A percentile compares a stretch with the other conserved stretches of the same genome.
phyloP scores from a whole-genome alignment of 257 asterid genomes.

The Datura wrightii region DNA sequence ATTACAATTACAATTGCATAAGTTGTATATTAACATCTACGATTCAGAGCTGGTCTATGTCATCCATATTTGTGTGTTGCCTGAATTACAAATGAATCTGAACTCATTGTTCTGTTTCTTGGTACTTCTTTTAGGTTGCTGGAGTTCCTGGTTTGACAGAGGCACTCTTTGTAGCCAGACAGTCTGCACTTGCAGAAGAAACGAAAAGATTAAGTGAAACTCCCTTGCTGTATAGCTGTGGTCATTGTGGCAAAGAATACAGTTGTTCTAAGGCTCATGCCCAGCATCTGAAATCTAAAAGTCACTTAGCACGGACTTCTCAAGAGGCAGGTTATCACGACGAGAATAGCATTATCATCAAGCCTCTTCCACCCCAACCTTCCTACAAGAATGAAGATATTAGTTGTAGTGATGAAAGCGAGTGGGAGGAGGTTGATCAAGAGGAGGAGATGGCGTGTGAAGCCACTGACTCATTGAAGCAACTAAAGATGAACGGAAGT shows the following conservation, averaged over 20 bases:
- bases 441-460: constrained; percentile 61
- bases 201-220: constrained; percentile 54
- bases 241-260: constrained; percentile 76
- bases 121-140: constrained; percentile 64
- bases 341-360: constrained; percentile 59
- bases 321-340: constrained; percentile 45
- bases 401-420: constrained; percentile 83
- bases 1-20: no score
- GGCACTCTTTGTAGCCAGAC: constrained; percentile 70
- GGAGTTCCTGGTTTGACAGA: constrained; percentile 97
- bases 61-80: no score
- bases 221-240: constrained; percentile 78
- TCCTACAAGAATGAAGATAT: constrained; percentile 44
- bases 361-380: constrained; percentile 60
- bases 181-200: constrained; percentile 77
- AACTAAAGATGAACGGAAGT: constrained; percentile 47
- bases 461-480: constrained; percentile 50
- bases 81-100: no score
- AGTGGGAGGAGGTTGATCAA: constrained; percentile 80
- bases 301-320: constrained; percentile 65
- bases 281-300: constrained; percentile 80
- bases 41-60: no score
- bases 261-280: constrained; percentile 78
- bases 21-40: no score
- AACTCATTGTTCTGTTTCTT: background rate